These are phyloP conservation scores for Botrytis paeoniae DNA, from an alignment of 2,329 filamentous ascomycete species.

Conservation along the genomic window DNA sequence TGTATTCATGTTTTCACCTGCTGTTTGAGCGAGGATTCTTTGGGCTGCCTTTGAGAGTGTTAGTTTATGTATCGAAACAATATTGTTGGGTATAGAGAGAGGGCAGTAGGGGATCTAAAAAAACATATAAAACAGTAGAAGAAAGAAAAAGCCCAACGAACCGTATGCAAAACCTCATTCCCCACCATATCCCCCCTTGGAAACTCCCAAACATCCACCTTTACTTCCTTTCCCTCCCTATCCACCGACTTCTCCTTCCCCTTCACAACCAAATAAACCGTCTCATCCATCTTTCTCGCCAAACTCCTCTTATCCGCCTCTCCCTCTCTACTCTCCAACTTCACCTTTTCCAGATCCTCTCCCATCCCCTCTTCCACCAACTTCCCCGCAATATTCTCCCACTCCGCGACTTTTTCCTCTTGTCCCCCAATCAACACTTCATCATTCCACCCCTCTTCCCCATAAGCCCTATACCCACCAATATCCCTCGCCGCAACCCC, in stretches of 20 bases:
- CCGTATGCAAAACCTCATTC: slow-evolving; percentile 78
- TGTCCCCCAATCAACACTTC: slow-evolving; percentile 75
- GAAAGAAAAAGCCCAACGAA: slow-evolving; percentile 46
- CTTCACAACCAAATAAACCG: slow-evolving; percentile 84
- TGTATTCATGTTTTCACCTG: slow-evolving; percentile 95
- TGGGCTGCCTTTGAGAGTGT: slow-evolving; percentile 65
- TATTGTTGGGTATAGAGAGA: not conserved
- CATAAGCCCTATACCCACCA: slow-evolving; percentile 75
- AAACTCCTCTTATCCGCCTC: slow-evolving; percentile 72
- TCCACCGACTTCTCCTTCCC: slow-evolving; percentile 34
- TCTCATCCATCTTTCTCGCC: slow-evolving; percentile 75
- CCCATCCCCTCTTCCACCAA: slow-evolving; percentile 48
- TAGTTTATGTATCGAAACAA: not conserved
- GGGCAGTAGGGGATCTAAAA: no score
- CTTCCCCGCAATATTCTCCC: slow-evolving; percentile 54
- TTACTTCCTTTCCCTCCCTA: slow-evolving; percentile 46
- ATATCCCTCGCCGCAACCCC: slow-evolving; percentile 79
- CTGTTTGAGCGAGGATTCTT: slow-evolving; percentile 71
- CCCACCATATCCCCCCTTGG: slow-evolving; percentile 67
- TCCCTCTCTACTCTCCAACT: slow-evolving; percentile 67
- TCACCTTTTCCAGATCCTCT: slow-evolving; percentile 44
- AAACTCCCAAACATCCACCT: slow-evolving; percentile 67
- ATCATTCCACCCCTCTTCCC: slow-evolving; percentile 79
- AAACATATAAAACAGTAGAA: not conserved
- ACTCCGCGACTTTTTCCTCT: slow-evolving; percentile 48